phyloP scores from a whole-genome alignment of 2,329 filamentous ascomycete genomes.

The Blumeria hordei region DNA sequence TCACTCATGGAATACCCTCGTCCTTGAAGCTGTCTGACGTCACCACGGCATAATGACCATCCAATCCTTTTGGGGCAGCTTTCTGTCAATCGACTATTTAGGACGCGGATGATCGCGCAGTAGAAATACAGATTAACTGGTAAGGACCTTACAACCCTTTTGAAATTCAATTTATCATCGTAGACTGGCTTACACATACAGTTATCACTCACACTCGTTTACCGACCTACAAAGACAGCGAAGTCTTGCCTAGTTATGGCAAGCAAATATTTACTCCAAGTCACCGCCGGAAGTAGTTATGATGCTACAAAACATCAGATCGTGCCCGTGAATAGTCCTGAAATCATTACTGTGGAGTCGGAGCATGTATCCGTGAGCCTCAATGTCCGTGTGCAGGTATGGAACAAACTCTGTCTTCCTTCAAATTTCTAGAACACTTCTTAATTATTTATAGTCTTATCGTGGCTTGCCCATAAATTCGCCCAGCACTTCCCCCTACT shows the following conservation, averaged over 20 bases:
- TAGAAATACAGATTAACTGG: too few relatives aligned
- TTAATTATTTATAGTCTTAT: conserved; percentile 20
- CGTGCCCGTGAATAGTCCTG: conserved; percentile 50
- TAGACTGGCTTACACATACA: too few relatives aligned
- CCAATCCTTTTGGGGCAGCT: too few relatives aligned
- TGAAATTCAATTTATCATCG: too few relatives aligned
- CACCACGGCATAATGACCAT: too few relatives aligned
- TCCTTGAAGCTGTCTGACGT: too few relatives aligned
- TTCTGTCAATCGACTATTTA: too few relatives aligned
- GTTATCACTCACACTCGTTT: too few relatives aligned
- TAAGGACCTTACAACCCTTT: too few relatives aligned
- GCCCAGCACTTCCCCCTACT: conserved; percentile 52
- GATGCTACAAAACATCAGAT: conserved; percentile 44
- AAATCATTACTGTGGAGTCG: conserved; percentile 36
- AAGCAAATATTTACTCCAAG: conserved; percentile 53
- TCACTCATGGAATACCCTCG: too few relatives aligned
- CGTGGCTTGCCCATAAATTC: conserved; percentile 46
- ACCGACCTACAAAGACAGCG: too few relatives aligned
- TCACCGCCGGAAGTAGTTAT: conserved; percentile 63
- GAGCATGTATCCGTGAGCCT: conserved; percentile 40
- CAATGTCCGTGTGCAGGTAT: conserved; percentile 46
- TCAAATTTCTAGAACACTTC: background rate
- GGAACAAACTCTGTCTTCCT: conserved; percentile 16
- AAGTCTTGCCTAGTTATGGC: conserved; percentile 21
- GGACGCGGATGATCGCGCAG: too few relatives aligned